These are phyloP conservation scores for Monosporascus sp. DNA, from an alignment of 2,329 filamentous ascomycete species.

Conservation along the genomic window DNA sequence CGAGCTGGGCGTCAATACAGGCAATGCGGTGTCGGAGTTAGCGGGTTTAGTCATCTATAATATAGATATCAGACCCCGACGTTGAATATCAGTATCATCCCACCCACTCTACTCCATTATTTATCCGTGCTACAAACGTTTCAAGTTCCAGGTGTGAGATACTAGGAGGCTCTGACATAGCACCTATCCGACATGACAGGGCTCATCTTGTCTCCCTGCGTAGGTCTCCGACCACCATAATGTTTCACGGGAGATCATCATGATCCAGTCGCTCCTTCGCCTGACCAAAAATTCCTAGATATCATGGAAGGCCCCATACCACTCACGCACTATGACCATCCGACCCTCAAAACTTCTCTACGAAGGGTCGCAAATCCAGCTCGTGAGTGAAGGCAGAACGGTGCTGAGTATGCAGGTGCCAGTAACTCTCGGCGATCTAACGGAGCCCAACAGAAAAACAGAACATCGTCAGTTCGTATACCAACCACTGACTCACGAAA, in stretches of 20 bases:
- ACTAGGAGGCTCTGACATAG: no score
- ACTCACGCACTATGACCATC: neutral
- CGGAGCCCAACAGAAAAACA: neutral
- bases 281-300: no score
- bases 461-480: constrained; percentile 13
- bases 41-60: constrained; percentile 5
- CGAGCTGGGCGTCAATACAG: constrained; percentile 13
- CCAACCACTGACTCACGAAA: neutral
- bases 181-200: no score
- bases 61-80: neutral
- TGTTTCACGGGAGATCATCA: no score
- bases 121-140: no score
- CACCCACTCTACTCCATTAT: neutral
- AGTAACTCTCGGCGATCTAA: constrained; percentile 72
- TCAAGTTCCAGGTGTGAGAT: no score
- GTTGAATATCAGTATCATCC: neutral
- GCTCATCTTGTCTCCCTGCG: no score
- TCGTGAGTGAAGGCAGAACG: constrained; percentile 68
- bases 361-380: constrained; percentile 64
- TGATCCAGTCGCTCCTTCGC: no score
- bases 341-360: constrained; percentile 57
- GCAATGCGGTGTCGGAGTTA: constrained; percentile 5
- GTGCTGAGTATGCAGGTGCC: constrained; percentile 68
- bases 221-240: no score
- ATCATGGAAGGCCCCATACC: no score